Base-by-base conservation (phyloP, 768 basidiomycete genomes). In the Zangia roseola region DNA sequence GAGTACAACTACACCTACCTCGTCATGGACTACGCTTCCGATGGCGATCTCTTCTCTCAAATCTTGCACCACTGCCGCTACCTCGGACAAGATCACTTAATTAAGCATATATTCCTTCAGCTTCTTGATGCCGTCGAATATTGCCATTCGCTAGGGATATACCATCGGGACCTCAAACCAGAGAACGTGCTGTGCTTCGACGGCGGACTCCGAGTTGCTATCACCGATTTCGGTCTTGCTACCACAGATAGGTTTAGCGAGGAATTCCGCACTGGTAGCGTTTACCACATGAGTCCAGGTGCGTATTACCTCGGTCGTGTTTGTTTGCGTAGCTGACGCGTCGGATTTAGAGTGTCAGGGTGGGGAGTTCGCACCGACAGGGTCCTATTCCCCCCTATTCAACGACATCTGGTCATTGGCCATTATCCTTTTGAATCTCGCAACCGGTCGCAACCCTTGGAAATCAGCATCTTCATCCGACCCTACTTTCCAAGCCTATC, bases 231-330 rank as follows among this genome's bases (percentile, higher is more conserved):
- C 68, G 95, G 95, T 20, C 80, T 98, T 7, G 88, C 94, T 3
- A 97, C 94, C 5, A 88, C 87, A 19, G 92, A 95, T 55, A 81
- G 80, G 62, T 74, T 81, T 47, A 93, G 91, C 60, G 80, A 80
- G 46, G 94, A 98, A 68, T 92, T 94, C 69, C 83, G 91, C 43
- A 97, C 94, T 30, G 94, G 94, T n/a, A 94, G 91, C 59, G 83
- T 94, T n/a, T 97, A 93, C 69, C 95, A 97, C 70, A 94, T 98
- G 88, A 94, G 91, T 62, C 94, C 94, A 69, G 92, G 89, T 84
- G 68, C 42, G 78, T 67, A 47, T 40, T 39, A 36, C 45, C 23
- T 38, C 23, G 16, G 23, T 54, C 50, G 46, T 45, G 36, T 45
- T 52, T 16, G 16, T 54, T 49, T 28, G 43, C 43, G 34, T 52